Conservation (phyloP, 139 green algal species). For the Astrephomene gubernaculifera region DNA sequence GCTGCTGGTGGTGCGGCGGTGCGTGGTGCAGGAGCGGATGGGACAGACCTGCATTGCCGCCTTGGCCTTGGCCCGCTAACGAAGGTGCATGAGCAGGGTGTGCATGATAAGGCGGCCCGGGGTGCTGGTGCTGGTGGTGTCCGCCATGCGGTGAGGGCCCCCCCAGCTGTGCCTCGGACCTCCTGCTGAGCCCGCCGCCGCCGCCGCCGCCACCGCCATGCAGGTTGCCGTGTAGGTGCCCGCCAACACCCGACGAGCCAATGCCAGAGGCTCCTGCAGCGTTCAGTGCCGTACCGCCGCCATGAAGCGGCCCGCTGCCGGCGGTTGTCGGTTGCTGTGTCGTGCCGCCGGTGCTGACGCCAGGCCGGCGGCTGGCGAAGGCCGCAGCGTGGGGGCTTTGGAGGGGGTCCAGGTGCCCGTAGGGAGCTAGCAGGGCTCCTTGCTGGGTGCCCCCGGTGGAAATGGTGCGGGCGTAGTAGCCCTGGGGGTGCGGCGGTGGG, state of each 20-base stretch:
- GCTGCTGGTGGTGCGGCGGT: too few relatives aligned
- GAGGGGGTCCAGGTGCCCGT: background rate
- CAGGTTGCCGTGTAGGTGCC: too few relatives aligned
- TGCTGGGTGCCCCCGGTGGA: background rate
- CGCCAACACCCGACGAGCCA: too few relatives aligned
- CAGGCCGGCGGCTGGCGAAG: background rate
- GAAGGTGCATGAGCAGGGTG: too few relatives aligned
- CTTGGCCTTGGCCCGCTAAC: too few relatives aligned
- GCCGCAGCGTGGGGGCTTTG: background rate
- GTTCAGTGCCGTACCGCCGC: background rate
- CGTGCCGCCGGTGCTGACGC: background rate
- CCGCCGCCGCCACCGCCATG: background rate
- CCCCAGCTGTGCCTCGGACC: too few relatives aligned
- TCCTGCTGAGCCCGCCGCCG: background rate
- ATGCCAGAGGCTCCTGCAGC: background rate
- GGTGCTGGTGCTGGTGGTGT: background rate
- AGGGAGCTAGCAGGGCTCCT: background rate
- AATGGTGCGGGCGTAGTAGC: background rate
- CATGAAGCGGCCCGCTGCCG: background rate
- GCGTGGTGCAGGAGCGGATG: too few relatives aligned
- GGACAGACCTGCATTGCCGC: too few relatives aligned
- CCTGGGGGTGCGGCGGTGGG: background rate
- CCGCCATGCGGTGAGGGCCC: background rate
- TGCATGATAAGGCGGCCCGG: too few relatives aligned
- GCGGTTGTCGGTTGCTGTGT: background rate